Percentiles rank a stretch among this genome's conserved stretches.
Conservation (phyloP, 208 protist genomes). For the Leishmania braziliensis region DNA sequence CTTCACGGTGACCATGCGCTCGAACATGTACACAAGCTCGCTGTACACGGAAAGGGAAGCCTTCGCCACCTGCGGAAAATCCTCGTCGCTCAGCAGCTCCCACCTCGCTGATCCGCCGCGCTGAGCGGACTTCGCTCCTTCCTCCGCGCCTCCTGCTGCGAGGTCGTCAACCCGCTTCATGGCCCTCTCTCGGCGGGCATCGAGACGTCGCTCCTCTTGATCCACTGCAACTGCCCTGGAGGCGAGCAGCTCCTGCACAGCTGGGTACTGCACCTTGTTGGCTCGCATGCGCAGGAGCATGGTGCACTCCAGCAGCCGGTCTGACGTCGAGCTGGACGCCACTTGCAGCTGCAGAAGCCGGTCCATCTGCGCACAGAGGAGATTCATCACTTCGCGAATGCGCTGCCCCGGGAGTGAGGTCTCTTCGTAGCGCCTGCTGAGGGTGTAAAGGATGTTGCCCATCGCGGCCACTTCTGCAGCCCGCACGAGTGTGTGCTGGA, state of each 20-base stretch:
- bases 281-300: slow-evolving; percentile 71
- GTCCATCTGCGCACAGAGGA: slow-evolving; percentile 52
- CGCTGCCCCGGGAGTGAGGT: slow-evolving; percentile 36
- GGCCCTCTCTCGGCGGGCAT: background rate
- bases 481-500: slow-evolving; percentile 37
- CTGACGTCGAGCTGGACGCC: slow-evolving; percentile 21
- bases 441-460: slow-evolving; percentile 56
- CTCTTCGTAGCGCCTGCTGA: slow-evolving; percentile 48
- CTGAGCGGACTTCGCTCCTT: background rate
- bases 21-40: slow-evolving; percentile 67
- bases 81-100: slow-evolving; percentile 17
- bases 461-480: slow-evolving; percentile 38
- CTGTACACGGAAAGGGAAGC: slow-evolving; percentile 55
- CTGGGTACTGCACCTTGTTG: slow-evolving; percentile 34
- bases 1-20: slow-evolving; percentile 52
- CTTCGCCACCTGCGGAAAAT: slow-evolving; percentile 26
- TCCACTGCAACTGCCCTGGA: slow-evolving; percentile 20
- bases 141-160: background rate
- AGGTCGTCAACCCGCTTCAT: background rate
- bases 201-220: background rate
- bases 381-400: slow-evolving; percentile 41
- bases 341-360: slow-evolving; percentile 53
- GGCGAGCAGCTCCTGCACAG: slow-evolving; percentile 39
- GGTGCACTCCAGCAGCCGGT: slow-evolving; percentile 63
- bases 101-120: slow-evolving; percentile 11